Evolutionary conservation across 129 eudicot species (phyloP), one percentile per base, ranked within the genome.

Genomic region (Escallonia rubra): DNA sequence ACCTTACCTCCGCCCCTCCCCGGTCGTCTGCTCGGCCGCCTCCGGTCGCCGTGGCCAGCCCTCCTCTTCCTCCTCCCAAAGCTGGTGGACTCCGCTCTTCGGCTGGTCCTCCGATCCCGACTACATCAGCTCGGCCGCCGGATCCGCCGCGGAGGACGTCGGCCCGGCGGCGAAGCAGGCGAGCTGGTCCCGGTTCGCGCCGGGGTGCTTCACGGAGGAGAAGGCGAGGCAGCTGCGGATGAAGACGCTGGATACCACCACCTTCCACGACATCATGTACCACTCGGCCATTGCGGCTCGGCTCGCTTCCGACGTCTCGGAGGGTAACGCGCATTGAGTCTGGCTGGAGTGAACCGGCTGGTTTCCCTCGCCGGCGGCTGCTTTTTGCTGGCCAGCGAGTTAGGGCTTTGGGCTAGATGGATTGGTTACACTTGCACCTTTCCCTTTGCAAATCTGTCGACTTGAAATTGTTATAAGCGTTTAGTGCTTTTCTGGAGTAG

Each of bases 61-160:
- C 12, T 34, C 50, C 63, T 39, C 7, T 69, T 70, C 80, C 6
- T 50, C 78, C 46, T 74, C 81, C 51, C 63, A 53, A 75, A 76
- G 63, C 71, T 86, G 92, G 92, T 86, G 88, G 88, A 69, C 81
- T 10, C 87, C 92, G 41, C 51, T 85, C 59, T 79, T 85, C 72
- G 83, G 85, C 44, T 41, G 78, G 69, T 68, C 88, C 12, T 42
- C 92, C 4, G 88, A 86, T 45, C 92, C 92, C 7, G 86, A 82
- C 64, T 86, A 86, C 85, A 76, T 86, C 64, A 66, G 68, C 23
- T 53, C 41, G 56, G 58, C 57, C 39, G 45, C 64, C 4, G 66
- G 6, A 11, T 41, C 70, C n/a, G 71, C 62, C 67, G 74, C 43
- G 10, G 68, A 55, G 61, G 55, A 60, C 39, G 43, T 15, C 67